Conservation (phyloP, 768 basidiomycete species). For the Boletus tylopilopsis region DNA sequence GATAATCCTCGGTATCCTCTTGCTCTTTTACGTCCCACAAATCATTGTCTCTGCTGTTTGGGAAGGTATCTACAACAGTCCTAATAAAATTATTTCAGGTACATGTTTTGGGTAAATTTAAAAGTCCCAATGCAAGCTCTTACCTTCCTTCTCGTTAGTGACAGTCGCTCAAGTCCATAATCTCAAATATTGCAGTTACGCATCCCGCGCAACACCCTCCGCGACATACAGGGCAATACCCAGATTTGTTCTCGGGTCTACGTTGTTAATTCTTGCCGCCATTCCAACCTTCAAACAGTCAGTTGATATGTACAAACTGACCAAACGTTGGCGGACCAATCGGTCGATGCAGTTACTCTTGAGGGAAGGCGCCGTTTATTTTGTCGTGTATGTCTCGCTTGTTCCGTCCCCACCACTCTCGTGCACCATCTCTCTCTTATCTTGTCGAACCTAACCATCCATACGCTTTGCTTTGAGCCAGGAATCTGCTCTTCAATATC, state of each 20-base stretch:
- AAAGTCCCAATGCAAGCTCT: background rate
- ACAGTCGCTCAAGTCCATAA: background rate
- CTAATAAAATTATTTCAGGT: conserved; percentile 4
- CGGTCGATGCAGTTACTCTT: conserved; percentile 1
- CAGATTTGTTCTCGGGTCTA: background rate
- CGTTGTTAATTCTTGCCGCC: conserved; percentile 2
- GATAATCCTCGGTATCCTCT: conserved; percentile 4
- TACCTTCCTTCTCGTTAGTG: background rate
- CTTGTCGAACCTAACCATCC: too few species aligned
- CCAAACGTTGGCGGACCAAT: conserved; percentile 9
- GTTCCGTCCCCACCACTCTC: background rate
- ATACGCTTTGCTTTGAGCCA: background rate
- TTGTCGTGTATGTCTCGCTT: conserved; percentile 6
- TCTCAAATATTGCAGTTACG: conserved; percentile 1
- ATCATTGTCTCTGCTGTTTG: background rate
- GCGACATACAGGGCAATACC: conserved; percentile 4
- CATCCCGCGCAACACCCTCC: background rate
- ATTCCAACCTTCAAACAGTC: background rate
- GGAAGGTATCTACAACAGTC: background rate
- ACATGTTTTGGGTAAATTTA: background rate
- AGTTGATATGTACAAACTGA: conserved; percentile 1
- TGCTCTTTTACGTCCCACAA: background rate
- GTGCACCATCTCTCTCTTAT: too few species aligned
- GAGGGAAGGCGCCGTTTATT: conserved; percentile 12
- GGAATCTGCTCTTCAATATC: conserved; percentile 7